These are phyloP conservation scores for Warburgia ugandensis DNA, from an alignment of 164 flowering plant species.

Conservation along the genomic window DNA sequence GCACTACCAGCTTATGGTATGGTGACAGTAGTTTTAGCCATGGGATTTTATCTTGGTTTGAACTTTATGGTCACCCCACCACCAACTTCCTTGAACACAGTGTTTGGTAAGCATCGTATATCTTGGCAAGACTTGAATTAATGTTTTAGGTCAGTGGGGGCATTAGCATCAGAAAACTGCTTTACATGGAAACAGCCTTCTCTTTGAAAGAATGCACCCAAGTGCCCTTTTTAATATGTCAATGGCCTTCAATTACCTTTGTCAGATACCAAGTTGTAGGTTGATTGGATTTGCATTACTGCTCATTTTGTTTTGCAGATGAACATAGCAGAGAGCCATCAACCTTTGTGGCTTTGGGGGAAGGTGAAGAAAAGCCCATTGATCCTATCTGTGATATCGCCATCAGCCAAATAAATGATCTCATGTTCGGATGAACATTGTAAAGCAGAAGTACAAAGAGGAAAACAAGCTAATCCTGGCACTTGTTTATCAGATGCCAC, in stretches of 20 bases:
- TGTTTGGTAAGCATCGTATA: constrained; percentile 46
- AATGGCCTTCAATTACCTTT: neutral
- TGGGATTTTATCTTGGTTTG: constrained; percentile 67
- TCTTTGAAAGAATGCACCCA: neutral
- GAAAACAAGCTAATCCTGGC: no score
- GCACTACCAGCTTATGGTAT: constrained; percentile 67
- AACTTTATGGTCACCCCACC: constrained; percentile 81
- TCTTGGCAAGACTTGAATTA: no score
- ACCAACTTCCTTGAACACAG: constrained; percentile 54
- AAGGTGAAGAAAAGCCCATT: constrained; percentile 9
- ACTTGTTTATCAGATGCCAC: no score
- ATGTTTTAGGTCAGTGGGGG: no score
- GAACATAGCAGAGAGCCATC: constrained; percentile 9
- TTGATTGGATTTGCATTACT: neutral
- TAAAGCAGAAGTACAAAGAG: neutral
- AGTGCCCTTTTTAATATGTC: neutral
- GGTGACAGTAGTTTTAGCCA: constrained; percentile 50
- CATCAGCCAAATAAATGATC: constrained; percentile 7
- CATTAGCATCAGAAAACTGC: neutral
- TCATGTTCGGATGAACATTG: constrained; percentile 7
- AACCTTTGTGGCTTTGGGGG: neutral
- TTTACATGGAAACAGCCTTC: neutral
- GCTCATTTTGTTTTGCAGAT: constrained; percentile 7
- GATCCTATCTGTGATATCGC: constrained; percentile 9
- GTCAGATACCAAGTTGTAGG: neutral